Conservation (phyloP, 1,284 basidiomycete species). For the Cryptococcus jaspeensis region DNA sequence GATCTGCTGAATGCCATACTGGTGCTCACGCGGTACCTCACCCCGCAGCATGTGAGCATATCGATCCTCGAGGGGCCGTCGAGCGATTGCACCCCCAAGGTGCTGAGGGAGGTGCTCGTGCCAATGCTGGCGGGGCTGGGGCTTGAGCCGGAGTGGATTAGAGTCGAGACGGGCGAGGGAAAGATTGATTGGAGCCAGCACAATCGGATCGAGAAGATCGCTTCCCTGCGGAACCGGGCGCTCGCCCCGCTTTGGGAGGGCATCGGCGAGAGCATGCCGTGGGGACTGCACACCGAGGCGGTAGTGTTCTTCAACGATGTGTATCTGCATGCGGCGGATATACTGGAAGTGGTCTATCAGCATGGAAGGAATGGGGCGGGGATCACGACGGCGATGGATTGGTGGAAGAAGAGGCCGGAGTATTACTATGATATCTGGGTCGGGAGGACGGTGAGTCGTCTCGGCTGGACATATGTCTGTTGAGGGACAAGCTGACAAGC, state of each 20-base stretch:
- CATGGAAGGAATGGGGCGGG: slow-evolving; percentile 34
- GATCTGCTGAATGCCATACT: slow-evolving; percentile 48
- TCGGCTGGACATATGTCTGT: background rate
- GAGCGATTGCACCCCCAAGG: slow-evolving; percentile 41
- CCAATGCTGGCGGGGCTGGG: slow-evolving; percentile 39
- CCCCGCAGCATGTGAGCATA: slow-evolving; percentile 35
- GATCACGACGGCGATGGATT: slow-evolving; percentile 50
- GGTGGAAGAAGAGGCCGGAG: slow-evolving; percentile 44
- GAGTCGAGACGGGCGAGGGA: slow-evolving; percentile 35
- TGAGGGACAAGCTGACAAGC: slow-evolving; percentile 6
- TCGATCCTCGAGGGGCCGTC: slow-evolving; percentile 51
- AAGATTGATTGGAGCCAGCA: slow-evolving; percentile 39
- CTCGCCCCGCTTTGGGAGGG: slow-evolving; percentile 45
- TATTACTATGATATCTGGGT: slow-evolving; percentile 53
- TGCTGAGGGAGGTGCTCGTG: slow-evolving; percentile 36
- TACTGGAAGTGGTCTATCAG: slow-evolving; percentile 48
- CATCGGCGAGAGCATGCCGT: slow-evolving; percentile 5
- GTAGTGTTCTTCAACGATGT: slow-evolving; percentile 53
- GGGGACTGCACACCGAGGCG: slow-evolving; percentile 27
- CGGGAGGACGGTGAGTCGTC: slow-evolving; percentile 40
- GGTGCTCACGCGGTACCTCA: slow-evolving; percentile 40
- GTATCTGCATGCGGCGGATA: slow-evolving; percentile 42
- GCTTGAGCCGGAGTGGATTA: slow-evolving; percentile 30
- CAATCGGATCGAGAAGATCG: slow-evolving; percentile 49
- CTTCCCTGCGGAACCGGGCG: slow-evolving; percentile 46